Percentiles rank a stretch among this genome's conserved stretches.
These are phyloP conservation scores for Myriosclerotinia scirpicola DNA, from an alignment of 2,329 filamentous ascomycete genomes.

Conservation along the genomic window DNA sequence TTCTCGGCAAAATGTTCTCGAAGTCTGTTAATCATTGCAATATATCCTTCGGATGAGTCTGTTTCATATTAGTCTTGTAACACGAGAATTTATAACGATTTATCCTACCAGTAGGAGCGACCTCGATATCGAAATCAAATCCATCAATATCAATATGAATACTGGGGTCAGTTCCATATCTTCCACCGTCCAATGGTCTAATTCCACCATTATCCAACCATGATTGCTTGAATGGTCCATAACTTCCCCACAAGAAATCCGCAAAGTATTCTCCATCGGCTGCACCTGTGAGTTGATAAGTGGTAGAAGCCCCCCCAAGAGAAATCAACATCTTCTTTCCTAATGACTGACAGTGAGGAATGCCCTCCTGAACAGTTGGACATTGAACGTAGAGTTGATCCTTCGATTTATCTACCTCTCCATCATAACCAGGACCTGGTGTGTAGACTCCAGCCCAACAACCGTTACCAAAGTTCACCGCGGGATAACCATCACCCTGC, in stretches of 20 bases:
- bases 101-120: constrained; percentile 28
- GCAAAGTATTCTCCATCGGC: constrained; percentile 43
- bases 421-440: constrained; percentile 32
- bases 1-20: constrained; percentile 33
- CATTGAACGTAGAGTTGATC: constrained; percentile 42
- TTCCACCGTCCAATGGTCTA: constrained; percentile 36
- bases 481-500: constrained; percentile 46
- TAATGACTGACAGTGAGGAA: constrained; percentile 44
- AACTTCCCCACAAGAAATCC: constrained; percentile 45
- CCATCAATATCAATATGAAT: constrained; percentile 39
- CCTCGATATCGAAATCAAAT: constrained; percentile 42
- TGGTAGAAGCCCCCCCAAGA: constrained; percentile 40
- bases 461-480: constrained; percentile 46
- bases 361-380: constrained; percentile 41
- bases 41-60: constrained; percentile 36
- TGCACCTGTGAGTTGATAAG: constrained; percentile 44
- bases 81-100: not conserved
- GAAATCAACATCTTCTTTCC: constrained; percentile 47
- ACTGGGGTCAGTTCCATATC: constrained; percentile 19
- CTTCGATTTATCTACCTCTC: constrained; percentile 38
- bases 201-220: constrained; percentile 40
- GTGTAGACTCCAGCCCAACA: constrained; percentile 43
- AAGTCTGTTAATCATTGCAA: constrained; percentile 37
- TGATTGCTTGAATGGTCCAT: constrained; percentile 42
- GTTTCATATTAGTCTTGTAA: constrained; percentile 22